phyloP scores from a whole-genome alignment of 2,329 filamentous ascomycete genomes.

The Tolypocladium cylindrosporum region DNA sequence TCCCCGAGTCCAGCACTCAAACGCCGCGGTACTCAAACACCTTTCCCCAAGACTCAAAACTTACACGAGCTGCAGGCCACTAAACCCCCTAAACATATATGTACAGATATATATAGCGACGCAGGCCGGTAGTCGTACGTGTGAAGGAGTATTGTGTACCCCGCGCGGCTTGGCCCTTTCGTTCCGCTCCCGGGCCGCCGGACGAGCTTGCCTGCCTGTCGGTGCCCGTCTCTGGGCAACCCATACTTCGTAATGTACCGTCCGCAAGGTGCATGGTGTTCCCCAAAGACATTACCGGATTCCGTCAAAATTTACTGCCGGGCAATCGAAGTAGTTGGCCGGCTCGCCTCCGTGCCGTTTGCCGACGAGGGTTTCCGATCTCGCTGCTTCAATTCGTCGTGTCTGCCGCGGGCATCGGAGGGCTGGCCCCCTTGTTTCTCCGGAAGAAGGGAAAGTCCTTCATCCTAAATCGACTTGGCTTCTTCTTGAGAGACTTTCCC shows the following conservation, averaged over 20 bases:
- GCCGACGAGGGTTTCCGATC: background rate
- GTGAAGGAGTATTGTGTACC: background rate
- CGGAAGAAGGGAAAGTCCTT: slow-evolving; percentile 49
- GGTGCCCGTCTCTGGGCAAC: background rate
- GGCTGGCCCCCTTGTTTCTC: slow-evolving; percentile 35
- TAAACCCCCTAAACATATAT: slow-evolving; percentile 2
- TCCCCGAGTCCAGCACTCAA: background rate
- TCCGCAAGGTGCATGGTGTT: background rate
- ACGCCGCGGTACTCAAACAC: slow-evolving; percentile 3
- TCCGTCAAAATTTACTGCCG: background rate
- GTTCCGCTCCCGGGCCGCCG: background rate
- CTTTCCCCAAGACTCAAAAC: slow-evolving; percentile 2
- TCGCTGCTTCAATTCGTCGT: slow-evolving; percentile 18
- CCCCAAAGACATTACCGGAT: slow-evolving; percentile 1
- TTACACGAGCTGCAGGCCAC: slow-evolving; percentile 3
- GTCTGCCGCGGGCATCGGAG: slow-evolving; percentile 22
- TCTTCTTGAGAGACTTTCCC: slow-evolving; percentile 46
- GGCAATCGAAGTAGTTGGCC: background rate
- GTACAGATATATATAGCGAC: slow-evolving; percentile 4
- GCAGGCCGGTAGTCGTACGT: background rate
- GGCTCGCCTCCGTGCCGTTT: background rate
- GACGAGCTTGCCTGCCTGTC: background rate
- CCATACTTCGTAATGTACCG: background rate
- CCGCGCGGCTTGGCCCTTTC: background rate
- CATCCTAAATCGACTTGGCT: slow-evolving; percentile 53